Evolutionary conservation across 2,329 filamentous ascomycete genomes (phyloP).

Genomic region (Diaporthe helianthi): DNA sequence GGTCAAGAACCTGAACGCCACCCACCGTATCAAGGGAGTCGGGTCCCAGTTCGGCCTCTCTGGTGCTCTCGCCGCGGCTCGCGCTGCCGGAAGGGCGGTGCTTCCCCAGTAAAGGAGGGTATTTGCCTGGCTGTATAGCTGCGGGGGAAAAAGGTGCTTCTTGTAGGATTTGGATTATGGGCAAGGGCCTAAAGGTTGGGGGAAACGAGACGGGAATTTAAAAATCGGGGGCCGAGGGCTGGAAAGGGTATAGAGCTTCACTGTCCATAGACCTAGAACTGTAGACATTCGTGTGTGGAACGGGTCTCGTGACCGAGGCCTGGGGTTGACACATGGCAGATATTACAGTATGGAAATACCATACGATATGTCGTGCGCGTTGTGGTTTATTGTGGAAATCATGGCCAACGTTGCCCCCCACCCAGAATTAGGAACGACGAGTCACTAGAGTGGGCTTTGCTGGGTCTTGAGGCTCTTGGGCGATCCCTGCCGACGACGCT

Average conservation of each 20-base stretch:
- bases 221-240: background rate
- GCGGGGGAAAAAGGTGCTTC: background rate
- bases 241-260: conserved; percentile 1
- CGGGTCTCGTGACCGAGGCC: background rate
- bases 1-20: conserved; percentile 90
- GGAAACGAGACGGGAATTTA: background rate
- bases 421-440: conserved; percentile 12
- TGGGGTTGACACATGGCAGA: background rate
- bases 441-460: background rate
- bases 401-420: conserved; percentile 15
- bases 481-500: conserved; percentile 2
- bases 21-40: conserved; percentile 80
- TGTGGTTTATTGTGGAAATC: conserved; percentile 8
- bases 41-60: conserved; percentile 70
- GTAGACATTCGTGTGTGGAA: conserved; percentile 9
- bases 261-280: conserved; percentile 14
- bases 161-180: background rate
- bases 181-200: background rate
- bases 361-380: background rate
- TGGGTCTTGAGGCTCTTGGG: conserved; percentile 4
- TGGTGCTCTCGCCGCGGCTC: conserved; percentile 58
- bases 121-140: background rate
- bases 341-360: background rate
- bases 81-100: conserved; percentile 38
- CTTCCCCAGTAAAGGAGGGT: conserved; percentile 6